A percentile compares a stretch with the other conserved stretches of the same genome.
phyloP scores from a whole-genome alignment of 208 protist species.

The Naegleria fowleri region DNA sequence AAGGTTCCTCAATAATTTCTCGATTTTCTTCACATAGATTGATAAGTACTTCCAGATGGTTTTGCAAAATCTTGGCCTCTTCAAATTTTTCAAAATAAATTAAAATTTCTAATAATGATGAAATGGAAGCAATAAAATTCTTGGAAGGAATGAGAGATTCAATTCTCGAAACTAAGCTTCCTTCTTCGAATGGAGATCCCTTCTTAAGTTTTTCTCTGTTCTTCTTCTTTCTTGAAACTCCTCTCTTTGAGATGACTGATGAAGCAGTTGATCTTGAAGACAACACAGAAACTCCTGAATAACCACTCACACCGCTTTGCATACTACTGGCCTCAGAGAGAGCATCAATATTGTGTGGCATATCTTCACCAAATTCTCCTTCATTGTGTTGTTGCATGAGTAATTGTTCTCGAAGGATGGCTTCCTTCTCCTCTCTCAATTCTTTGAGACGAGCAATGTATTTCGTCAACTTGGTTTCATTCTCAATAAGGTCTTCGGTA shows the following conservation, averaged over 20 bases:
- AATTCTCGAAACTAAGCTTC: not conserved
- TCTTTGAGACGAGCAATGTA: not conserved
- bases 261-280: not conserved
- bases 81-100: not conserved
- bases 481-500: not conserved
- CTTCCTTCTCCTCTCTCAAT: not conserved
- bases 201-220: constrained; percentile 11
- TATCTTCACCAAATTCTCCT: not conserved
- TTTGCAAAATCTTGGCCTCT: not conserved
- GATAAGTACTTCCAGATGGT: not conserved
- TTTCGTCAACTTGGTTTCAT: not conserved
- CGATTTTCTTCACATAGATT: not conserved
- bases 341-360: not conserved
- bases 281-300: not conserved
- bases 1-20: not conserved
- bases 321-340: not conserved
- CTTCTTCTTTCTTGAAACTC: not conserved
- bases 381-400: not conserved
- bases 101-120: not conserved
- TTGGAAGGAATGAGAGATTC: not conserved
- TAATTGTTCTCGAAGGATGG: not conserved
- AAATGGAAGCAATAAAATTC: not conserved
- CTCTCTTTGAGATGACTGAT: not conserved
- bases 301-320: not conserved
- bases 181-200: constrained; percentile 16